Conservation (phyloP, 768 basidiomycete species). For the Mrakia gelida region DNA sequence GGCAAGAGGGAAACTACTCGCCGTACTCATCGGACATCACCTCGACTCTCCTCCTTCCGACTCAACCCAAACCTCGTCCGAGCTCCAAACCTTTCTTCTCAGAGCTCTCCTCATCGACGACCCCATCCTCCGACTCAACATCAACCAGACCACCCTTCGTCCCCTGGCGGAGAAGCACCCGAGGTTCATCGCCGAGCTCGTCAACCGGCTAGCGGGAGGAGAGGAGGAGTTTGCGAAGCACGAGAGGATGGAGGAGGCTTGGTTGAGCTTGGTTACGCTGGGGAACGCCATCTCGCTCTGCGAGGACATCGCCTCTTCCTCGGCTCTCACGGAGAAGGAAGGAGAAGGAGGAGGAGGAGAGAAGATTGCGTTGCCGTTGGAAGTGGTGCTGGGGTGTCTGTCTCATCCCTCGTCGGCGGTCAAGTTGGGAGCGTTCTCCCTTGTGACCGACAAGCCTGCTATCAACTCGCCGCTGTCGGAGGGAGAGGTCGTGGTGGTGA, state of each 20-base stretch:
- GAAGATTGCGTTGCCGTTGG: not conserved
- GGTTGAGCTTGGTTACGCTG: slow-evolving; percentile 19
- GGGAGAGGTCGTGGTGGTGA: slow-evolving; percentile 15
- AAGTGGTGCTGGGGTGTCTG: not conserved
- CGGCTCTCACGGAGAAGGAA: too few species aligned
- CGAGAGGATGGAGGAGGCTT: slow-evolving; percentile 9
- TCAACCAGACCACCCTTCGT: not conserved
- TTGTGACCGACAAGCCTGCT: slow-evolving; percentile 25
- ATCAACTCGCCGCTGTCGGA: slow-evolving; percentile 8
- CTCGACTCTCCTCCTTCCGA: not conserved
- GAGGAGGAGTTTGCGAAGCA: not conserved
- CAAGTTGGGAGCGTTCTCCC: slow-evolving; percentile 18
- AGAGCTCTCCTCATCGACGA: not conserved
- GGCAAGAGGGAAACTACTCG: not conserved
- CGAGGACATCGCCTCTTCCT: not conserved
- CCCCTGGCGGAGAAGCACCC: slow-evolving; percentile 15
- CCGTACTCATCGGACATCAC: not conserved
- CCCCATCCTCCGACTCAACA: slow-evolving; percentile 1
- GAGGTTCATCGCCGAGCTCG: not conserved
- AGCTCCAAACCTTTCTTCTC: not conserved
- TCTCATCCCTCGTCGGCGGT: slow-evolving; percentile 24
- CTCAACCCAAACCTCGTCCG: not conserved
- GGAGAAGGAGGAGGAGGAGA: not conserved
- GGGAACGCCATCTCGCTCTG: slow-evolving; percentile 3
- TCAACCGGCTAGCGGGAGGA: not conserved